Base-by-base conservation (phyloP, 805 yeast genomes). In the Saccharomycopsis sp. region DNA sequence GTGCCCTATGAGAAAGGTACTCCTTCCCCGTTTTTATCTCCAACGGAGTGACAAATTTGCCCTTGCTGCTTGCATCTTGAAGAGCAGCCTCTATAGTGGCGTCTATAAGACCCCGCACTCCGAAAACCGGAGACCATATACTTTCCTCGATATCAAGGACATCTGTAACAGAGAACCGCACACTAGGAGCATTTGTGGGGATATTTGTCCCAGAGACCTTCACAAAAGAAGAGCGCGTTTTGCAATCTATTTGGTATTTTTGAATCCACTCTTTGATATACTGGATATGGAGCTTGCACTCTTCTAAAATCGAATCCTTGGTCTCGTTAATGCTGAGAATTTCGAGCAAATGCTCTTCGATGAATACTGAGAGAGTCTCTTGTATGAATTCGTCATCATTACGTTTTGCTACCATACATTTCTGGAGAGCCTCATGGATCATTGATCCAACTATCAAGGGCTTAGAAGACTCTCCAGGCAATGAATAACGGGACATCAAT, bases 111-210 rank as follows among this genome's bases (percentile, higher is more conserved):
- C 99, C 99, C 63, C 89, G 82, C 7, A 94, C 71, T 0, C 99
- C 99, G 72, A 80, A 91, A 67, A 81, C 79, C 0, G 97, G 96
- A 0, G 97, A 89, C 90, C 96, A 84, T 14, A 94, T 85, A 64
- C 84, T 87, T 65, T 94, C 97, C 70, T 94, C 99, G 8, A 89
- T 81, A 66, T 89, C 97, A 37, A 89, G 73, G 7, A 91, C 79
- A 58, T 85, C 83, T 15, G 81, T 74, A 0, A 87, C 82, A 0
- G 85, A 75, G 48, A 84, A 74, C 9, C 71, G 71, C 1, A 79
- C 68, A 14, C 71, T 68, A 8, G 50, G n/a, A 54, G 24, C 16
- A 53, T 57, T 3, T 53, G 47, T 9, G 21, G 21, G 5, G 7
- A 44, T 44, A 52, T 67, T 62, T 3, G 70, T 64, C 1, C 70